Evolutionary conservation across 495 filamentous ascomycete species (phyloP).

Genomic region (Xylaria palmicola): DNA sequence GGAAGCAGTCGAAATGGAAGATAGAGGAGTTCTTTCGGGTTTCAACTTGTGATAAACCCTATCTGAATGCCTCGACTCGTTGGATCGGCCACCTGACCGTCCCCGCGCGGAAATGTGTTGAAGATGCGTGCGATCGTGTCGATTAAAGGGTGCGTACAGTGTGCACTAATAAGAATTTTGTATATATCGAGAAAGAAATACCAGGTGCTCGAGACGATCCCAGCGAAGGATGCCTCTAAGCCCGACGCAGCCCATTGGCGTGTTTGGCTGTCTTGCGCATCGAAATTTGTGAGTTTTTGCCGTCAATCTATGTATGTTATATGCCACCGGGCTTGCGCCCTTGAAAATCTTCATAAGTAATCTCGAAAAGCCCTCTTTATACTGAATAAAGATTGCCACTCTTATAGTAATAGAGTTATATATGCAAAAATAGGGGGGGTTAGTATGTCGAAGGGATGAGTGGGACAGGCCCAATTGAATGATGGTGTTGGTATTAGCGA

Average conservation of each 20-base stretch:
- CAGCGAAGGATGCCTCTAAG: neutral
- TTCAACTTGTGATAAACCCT: constrained; percentile 12
- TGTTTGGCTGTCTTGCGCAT: neutral
- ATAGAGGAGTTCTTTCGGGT: neutral
- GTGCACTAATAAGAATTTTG: neutral
- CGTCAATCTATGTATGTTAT: constrained; percentile 21
- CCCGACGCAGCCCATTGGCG: neutral
- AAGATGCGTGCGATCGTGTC: neutral
- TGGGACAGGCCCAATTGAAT: neutral
- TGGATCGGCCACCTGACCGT: no score
- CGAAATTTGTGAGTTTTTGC: constrained; percentile 21
- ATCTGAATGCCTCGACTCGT: no score
- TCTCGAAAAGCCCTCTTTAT: constrained; percentile 19
- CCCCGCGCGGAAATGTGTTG: constrained; percentile 20
- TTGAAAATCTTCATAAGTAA: constrained; percentile 25
- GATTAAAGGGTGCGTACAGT: neutral
- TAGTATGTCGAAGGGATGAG: neutral
- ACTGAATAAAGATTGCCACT: neutral
- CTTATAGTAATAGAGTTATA: neutral
- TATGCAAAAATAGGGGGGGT: constrained; percentile 4
- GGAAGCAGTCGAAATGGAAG: neutral
- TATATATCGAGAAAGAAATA: neutral
- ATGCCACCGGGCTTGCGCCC: constrained; percentile 30
- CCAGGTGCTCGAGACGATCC: neutral
- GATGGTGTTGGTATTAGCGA: neutral